phyloP scores from a whole-genome alignment of 306 rosid genomes.

The Canavalia ensiformis region DNA sequence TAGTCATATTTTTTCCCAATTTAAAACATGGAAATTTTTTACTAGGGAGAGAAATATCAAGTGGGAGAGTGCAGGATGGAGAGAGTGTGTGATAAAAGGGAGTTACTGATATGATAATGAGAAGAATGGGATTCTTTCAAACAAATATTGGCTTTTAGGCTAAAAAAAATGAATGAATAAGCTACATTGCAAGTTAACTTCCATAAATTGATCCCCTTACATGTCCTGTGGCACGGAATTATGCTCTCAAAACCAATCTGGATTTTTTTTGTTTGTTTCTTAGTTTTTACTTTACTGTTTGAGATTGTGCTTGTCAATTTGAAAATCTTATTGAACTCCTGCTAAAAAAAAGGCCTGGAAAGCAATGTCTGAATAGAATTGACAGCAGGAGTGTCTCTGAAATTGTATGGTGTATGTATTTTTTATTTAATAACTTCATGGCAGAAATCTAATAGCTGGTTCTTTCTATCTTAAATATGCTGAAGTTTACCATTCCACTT shows the following conservation, averaged over 20 bases:
- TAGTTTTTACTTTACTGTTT: background rate
- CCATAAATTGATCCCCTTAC: background rate
- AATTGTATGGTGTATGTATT: background rate
- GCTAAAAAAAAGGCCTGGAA: background rate
- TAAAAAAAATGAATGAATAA: background rate
- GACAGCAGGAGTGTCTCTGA: background rate
- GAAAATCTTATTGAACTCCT: background rate
- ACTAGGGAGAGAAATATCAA: background rate
- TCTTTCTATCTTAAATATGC: slow-evolving; percentile 30
- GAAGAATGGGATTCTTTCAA: background rate
- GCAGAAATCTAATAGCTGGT: slow-evolving; percentile 21
- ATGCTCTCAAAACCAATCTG: background rate
- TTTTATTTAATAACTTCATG: background rate
- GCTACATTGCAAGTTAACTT: background rate
- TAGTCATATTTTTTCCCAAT: background rate
- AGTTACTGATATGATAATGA: slow-evolving; percentile 3
- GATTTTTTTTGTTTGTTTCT: background rate
- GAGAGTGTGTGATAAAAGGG: slow-evolving; percentile 13
- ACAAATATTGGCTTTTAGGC: too few relatives aligned
- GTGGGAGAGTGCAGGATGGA: background rate
- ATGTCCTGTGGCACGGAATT: background rate
- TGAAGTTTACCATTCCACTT: slow-evolving; percentile 36
- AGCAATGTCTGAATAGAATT: background rate
- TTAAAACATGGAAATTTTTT: background rate
- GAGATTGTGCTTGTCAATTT: background rate